Base-by-base conservation (phyloP, 78 protist genomes). In the Diacronema lutheri region DNA sequence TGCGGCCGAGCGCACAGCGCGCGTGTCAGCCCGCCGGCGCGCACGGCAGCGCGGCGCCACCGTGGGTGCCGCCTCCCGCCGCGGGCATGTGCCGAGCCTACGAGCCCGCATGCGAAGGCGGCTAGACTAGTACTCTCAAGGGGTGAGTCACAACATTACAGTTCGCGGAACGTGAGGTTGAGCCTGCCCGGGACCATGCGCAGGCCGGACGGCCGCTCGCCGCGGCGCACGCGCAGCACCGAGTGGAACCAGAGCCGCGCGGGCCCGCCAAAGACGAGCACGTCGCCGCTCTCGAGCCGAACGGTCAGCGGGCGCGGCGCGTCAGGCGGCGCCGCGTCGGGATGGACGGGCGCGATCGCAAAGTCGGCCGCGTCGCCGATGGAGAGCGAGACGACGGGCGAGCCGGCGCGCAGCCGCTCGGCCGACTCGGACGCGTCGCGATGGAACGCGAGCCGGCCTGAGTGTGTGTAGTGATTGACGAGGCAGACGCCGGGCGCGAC, bases 241-340 rank as follows among this genome's bases (percentile, higher is more conserved):
- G 33, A 0, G 84, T 80, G 84, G 31, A 56, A 72, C 35, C 13
- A 3, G 35, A 62, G 44, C 21, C 84, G 68, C 68, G 71, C 33
- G 11, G 84, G 84, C 57, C 84, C 84, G 68, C 84, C 84, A 37
- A 80, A 80, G 68, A 80, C 33, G 68, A 80, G 71, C 16, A 80
- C 68, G 58, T 80, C 84, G 50, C 84, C 84, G n/a, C 76, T 41
- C 35, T 80, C 84, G 38, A 50, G 68, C 21, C 58, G 38, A 13
- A 60, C 66, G 25, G 3, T 3, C 33, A 2, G 29, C 1, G 66
- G 33, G 33, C 26, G 19, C 33, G 66, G 25, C 12, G 66, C 66
- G 66, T 33, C 66, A n/a, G 7, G 29, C 33, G 33, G 12, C 13
- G 31, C 31, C 20, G 4, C 33, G 33, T 60, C 66, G 1, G 66